Conservation (phyloP, 257 asterid species). For the Oldenlandia corymbosa region DNA sequence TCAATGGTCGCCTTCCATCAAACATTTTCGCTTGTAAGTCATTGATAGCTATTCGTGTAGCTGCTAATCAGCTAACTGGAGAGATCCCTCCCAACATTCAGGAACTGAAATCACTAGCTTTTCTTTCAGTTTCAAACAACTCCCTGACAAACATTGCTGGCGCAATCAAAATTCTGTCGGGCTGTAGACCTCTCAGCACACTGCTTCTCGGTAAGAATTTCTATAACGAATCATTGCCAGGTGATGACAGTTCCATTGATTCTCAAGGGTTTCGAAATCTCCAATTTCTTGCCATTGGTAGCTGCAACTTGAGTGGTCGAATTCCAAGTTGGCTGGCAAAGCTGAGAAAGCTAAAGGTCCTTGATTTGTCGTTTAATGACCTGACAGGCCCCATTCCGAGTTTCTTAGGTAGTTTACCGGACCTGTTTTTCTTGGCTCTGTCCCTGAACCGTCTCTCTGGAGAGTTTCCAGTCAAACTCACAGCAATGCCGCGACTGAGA, state of each 20-base stretch:
- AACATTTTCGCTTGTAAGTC: constrained; percentile 72
- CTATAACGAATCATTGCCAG: constrained; percentile 57
- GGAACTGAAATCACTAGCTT: constrained; percentile 58
- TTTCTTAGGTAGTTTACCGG: constrained; percentile 60
- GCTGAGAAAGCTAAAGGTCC: constrained; percentile 52
- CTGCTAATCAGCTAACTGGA: constrained; percentile 58
- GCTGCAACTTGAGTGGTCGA: constrained; percentile 55
- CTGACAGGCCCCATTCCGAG: constrained; percentile 64
- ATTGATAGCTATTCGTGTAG: constrained; percentile 70
- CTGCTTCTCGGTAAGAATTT: constrained; percentile 62
- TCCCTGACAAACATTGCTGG: constrained; percentile 56
- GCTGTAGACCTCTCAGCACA: no score
- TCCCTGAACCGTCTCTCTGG: constrained; percentile 61
- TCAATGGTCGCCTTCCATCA: constrained; percentile 55
- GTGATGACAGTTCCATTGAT: constrained; percentile 31
- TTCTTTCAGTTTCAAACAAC: constrained; percentile 78
- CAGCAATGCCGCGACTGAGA: constrained; percentile 44
- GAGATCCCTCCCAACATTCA: constrained; percentile 52
- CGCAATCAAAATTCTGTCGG: constrained; percentile 55
- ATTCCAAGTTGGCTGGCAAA: constrained; percentile 62
- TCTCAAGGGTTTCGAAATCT: constrained; percentile 50
- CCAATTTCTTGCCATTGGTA: constrained; percentile 67
- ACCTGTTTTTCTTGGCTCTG: constrained; percentile 79
- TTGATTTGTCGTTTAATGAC: constrained; percentile 60
- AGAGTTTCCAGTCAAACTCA: constrained; percentile 55